Conservation (phyloP, 345 rosid species). For the Sisymbrium altissimum region DNA sequence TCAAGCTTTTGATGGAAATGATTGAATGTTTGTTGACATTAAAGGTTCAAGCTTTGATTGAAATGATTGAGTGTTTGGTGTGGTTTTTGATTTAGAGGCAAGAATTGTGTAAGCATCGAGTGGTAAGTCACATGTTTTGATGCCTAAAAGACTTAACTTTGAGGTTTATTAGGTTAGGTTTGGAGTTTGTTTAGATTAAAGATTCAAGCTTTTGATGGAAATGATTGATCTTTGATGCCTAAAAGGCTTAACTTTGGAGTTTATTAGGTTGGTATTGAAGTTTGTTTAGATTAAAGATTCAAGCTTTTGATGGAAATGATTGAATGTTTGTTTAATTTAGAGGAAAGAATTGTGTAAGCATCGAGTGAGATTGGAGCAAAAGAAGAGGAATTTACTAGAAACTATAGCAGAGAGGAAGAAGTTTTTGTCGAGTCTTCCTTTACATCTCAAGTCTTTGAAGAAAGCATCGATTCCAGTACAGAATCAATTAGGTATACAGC, state of each 20-base stretch:
- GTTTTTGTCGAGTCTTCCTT: slow-evolving; percentile 81
- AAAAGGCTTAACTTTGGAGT: slow-evolving; percentile 85
- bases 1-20: background rate
- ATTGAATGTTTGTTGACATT: background rate
- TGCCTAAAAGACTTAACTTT: too few relatives aligned
- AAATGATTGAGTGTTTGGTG: too few relatives aligned
- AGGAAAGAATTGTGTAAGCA: slow-evolving; percentile 83
- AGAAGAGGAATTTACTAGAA: slow-evolving; percentile 68
- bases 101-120: too few relatives aligned
- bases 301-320: background rate
- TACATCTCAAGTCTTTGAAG: slow-evolving; percentile 89
- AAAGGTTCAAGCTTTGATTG: too few relatives aligned
- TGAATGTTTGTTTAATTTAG: slow-evolving; percentile 35
- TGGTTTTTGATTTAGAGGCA: too few relatives aligned
- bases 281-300: background rate
- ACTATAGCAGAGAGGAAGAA: slow-evolving; percentile 80
- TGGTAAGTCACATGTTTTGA: too few relatives aligned
- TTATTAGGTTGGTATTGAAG: slow-evolving; percentile 46
- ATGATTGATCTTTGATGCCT: slow-evolving; percentile 45
- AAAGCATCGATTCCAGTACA: slow-evolving; percentile 93
- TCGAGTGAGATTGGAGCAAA: slow-evolving; percentile 63
- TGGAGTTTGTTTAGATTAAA: too few relatives aligned
- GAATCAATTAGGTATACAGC: slow-evolving; percentile 71
- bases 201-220: too few relatives aligned
- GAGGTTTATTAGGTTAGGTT: too few relatives aligned